Percentiles rank a stretch among this genome's conserved stretches.
Conservation (phyloP, 1,139 yeast genomes). For the Lipomyces yarrowii region DNA sequence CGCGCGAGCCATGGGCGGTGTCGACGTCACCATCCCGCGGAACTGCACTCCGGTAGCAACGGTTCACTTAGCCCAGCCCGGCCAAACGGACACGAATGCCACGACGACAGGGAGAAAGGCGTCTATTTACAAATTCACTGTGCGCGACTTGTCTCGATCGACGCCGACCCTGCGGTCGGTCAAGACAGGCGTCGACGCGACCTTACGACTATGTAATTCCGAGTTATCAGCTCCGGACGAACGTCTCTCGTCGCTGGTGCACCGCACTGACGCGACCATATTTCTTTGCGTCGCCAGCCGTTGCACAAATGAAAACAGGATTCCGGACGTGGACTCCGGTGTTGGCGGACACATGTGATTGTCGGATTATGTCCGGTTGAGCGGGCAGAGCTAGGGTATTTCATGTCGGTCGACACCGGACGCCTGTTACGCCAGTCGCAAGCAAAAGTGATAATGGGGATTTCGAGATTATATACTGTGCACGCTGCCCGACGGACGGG, state of each 20-base stretch:
- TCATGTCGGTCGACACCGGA: constrained; percentile 51
- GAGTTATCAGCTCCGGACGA: constrained; percentile 56
- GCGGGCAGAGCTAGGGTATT: constrained; percentile 44
- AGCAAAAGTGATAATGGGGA: constrained; percentile 49
- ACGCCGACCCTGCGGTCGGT: constrained; percentile 5
- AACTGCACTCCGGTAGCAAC: background rate
- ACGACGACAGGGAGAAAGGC: background rate
- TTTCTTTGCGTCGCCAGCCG: constrained; percentile 1
- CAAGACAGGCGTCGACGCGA: constrained; percentile 42
- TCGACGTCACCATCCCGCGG: constrained; percentile 35
- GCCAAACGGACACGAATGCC: background rate
- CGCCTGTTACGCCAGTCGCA: constrained; percentile 43
- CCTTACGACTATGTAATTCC: constrained; percentile 56
- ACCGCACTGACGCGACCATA: background rate
- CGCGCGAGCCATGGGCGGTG: constrained; percentile 49
- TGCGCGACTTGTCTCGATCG: constrained; percentile 13
- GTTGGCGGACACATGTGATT: background rate
- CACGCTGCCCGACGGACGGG: constrained; percentile 56
- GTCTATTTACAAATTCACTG: constrained; percentile 16
- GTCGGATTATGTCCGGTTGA: constrained; percentile 58
- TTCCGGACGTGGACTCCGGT: background rate
- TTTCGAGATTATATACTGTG: constrained; percentile 69
- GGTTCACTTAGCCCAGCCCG: background rate
- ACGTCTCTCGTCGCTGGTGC: constrained; percentile 9
- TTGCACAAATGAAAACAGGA: background rate